Evolutionary conservation across 2,329 filamentous ascomycete species (phyloP), one percentile per base, ranked within the genome.

Genomic region (Fusarium luffae): DNA sequence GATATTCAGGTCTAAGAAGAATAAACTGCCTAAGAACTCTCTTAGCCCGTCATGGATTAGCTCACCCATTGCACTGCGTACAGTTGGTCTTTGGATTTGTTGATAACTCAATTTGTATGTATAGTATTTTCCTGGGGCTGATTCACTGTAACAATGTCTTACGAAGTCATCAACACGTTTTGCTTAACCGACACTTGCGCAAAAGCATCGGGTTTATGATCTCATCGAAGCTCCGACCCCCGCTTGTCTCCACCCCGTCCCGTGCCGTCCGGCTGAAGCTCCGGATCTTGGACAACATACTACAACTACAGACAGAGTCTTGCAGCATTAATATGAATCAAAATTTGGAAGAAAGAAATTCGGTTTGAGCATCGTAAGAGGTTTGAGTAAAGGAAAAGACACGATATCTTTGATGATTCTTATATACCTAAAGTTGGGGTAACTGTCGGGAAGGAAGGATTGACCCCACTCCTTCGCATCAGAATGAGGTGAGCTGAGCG

Each of bases 391-490:
- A 18, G 13, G 6, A 7, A 4, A 18, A 28, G 34, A 6, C 13
- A 7, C 14, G 5, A 16, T 51, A 19, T 28, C 13, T 42, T 41
- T 13, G 18, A 42, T 19, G 18, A 40, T 34, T 8, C 11, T 37
- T 21, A 50, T 6, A 37, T 37, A 23, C 21, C 21, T 23, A 11
- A 37, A 37, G 34, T 37, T 37, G 34, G 34, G 34, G 34, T 37
- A 37, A 37, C 34, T 37, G 9, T 34, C 7, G 37, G 25, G 37
- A 41, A 49, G 47, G 48, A 37, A 62, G 47, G 43, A 21, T 19
- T 19, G 32, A 50, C 63, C 63, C 63, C 65, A 64, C 65, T 50
- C 42, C 19, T 55, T 37, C 48, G 48, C 48, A 62, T 49, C 47
- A 42, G 48, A 50, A 55, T 54, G 55, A 66, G 43, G 27, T 65